Conservation (phyloP, 2,329 filamentous ascomycete species). For the Beauveria pseudobassiana region DNA sequence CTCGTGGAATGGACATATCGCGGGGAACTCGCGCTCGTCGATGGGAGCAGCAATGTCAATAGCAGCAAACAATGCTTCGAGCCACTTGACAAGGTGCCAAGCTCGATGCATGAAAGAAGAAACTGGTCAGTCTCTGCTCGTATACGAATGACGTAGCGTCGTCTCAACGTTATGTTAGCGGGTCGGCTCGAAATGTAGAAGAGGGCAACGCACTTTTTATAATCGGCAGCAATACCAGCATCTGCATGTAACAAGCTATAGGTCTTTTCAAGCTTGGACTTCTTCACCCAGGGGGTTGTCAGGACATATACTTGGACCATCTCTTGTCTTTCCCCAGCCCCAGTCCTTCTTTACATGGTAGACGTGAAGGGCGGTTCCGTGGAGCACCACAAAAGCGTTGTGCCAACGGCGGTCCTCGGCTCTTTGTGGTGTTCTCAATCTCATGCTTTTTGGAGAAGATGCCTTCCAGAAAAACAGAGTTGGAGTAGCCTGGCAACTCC, state of each 20-base stretch:
- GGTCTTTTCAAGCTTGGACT: constrained; percentile 51
- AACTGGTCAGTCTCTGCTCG: constrained; percentile 69
- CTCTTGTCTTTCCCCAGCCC: constrained; percentile 39
- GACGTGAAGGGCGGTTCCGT: constrained; percentile 61
- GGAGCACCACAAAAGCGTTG: constrained; percentile 54
- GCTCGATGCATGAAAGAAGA: constrained; percentile 56
- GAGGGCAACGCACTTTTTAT: constrained; percentile 50
- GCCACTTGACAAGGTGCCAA: constrained; percentile 59
- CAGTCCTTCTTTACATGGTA: constrained; percentile 55
- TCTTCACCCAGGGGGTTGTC: constrained; percentile 46
- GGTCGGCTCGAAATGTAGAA: not conserved
- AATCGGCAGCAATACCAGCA: constrained; percentile 65
- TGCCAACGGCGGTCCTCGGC: constrained; percentile 58
- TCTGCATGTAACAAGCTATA: constrained; percentile 71
- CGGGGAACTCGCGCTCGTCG: constrained; percentile 61
- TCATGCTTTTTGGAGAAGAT: constrained; percentile 59
- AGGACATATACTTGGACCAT: constrained; percentile 40
- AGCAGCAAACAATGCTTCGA: constrained; percentile 62
- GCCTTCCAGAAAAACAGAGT: constrained; percentile 46
- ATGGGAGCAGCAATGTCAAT: constrained; percentile 64
- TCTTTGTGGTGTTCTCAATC: constrained; percentile 54
- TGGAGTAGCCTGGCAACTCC: constrained; percentile 48
- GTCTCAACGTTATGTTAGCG: constrained; percentile 26
- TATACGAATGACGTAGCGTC: constrained; percentile 61
- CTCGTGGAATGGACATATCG: constrained; percentile 54